Evolutionary conservation across 2,329 filamentous ascomycete species (phyloP), one percentile per base, ranked within the genome.

Genomic region (Sporothrix pallida): DNA sequence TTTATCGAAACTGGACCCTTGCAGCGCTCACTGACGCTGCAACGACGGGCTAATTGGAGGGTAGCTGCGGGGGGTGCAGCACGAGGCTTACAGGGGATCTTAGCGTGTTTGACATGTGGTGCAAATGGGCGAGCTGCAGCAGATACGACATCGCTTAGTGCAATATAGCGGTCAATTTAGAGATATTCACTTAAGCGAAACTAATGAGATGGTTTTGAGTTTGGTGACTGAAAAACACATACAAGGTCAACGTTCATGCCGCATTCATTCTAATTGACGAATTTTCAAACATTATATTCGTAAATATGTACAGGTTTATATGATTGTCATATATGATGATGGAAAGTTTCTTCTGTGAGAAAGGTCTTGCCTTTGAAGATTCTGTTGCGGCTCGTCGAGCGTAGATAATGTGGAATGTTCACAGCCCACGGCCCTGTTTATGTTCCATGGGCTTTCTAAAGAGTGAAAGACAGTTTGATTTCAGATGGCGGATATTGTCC

Each of bases 61-160:
- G 44, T 42, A 52, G 44, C 56, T 37, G 60, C 48, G 60, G 44
- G 70, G 42, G 15, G 4, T 69, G 48, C 50, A 50, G 70, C 68
- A 70, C 52, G 52, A 44, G 68, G 68, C 31, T 10, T 20, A 65
- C 62, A 70, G 52, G 31, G 52, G 68, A 20, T n/a, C 1, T 60
- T 70, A 70, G 68, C 37, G 68, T 48, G 68, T 70, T 70, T 70
- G 50, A 70, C 68, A 70, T 44, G 52, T 56, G 67, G 48, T 48
- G 50, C 62, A 67, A 48, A 48, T 44, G 13, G 46, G 44, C 5
- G 31, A 20, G 48, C 26, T 44, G 67, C 26, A 9, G 15, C 12
- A 20, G 15, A 67, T 58, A 50, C 23, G 23, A 52, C 23, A 68
- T 52, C 42, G 65, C 23, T 10, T 68, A 68, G 17, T 52, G 65